Percentiles rank a stretch among this genome's conserved stretches.
Conservation (phyloP, 768 basidiomycete genomes). For the Calocybe indica region DNA sequence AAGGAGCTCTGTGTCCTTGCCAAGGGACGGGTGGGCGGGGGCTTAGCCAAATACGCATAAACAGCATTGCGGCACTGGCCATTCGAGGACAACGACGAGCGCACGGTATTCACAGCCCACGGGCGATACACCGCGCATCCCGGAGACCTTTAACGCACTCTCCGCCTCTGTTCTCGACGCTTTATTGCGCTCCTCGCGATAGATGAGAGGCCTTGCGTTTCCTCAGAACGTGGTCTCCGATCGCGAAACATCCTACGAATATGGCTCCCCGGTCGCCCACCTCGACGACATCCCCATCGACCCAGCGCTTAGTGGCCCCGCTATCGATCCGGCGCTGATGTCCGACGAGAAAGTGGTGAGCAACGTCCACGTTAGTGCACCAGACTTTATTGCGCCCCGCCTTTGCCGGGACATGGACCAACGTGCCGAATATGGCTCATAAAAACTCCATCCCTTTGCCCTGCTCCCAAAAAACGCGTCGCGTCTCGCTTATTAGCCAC, state of each 20-base stretch:
- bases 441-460: too few relatives aligned
- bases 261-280: constrained; percentile 52
- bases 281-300: constrained; percentile 72
- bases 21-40: too few relatives aligned
- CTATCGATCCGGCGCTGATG: constrained; percentile 50
- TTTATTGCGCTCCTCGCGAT: constrained; percentile 8
- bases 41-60: too few relatives aligned
- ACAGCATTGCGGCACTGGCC: too few relatives aligned
- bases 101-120: too few relatives aligned
- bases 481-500: constrained; percentile 45
- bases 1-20: too few relatives aligned
- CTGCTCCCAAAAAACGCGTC: constrained; percentile 45
- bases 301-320: constrained; percentile 55
- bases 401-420: too few relatives aligned
- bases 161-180: neutral
- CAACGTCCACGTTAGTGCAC: constrained; percentile 30
- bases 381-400: constrained; percentile 10
- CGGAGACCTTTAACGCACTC: too few relatives aligned
- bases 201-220: constrained; percentile 61
- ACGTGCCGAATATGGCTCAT: too few relatives aligned
- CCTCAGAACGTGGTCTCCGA: constrained; percentile 39
- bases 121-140: too few relatives aligned
- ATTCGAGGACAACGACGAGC: too few relatives aligned
- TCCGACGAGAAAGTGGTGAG: constrained; percentile 16
- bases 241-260: constrained; percentile 54